These are phyloP conservation scores for Pyrenophora graminea DNA, from an alignment of 2,329 filamentous ascomycete genomes.

Conservation along the genomic window DNA sequence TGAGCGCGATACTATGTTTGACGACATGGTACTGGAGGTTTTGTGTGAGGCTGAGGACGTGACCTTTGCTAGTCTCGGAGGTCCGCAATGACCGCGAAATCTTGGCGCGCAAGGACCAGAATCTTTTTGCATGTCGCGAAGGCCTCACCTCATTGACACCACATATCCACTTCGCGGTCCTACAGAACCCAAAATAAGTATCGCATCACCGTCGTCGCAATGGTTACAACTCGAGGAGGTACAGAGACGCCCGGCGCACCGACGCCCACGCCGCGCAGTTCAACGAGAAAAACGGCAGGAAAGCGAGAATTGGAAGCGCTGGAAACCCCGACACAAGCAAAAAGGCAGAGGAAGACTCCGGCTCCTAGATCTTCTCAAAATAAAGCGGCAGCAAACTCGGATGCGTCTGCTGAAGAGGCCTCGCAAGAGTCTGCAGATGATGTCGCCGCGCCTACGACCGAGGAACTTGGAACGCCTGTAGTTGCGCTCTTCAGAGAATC, in stretches of 20 bases:
- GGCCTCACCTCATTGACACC: constrained; percentile 14
- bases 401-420: constrained; percentile 5
- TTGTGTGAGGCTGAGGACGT: neutral
- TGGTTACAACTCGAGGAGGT: constrained; percentile 45
- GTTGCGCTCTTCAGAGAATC: constrained; percentile 25
- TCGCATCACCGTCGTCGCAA: constrained; percentile 18
- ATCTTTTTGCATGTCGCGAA: constrained; percentile 22
- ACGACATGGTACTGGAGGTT: constrained; percentile 1
- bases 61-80: constrained; percentile 15
- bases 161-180: constrained; percentile 33
- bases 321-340: constrained; percentile 35
- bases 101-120: constrained; percentile 27
- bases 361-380: constrained; percentile 13
- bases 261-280: constrained; percentile 30
- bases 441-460: constrained; percentile 11
- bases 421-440: constrained; percentile 19
- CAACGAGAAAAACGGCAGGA: constrained; percentile 26
- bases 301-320: constrained; percentile 39
- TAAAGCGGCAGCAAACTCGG: constrained; percentile 12
- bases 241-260: constrained; percentile 31
- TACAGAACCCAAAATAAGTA: constrained; percentile 7
- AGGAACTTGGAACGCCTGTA: constrained; percentile 14
- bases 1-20: constrained; percentile 16
- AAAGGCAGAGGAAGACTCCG: constrained; percentile 33
- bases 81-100: constrained; percentile 30